A percentile compares a stretch with the other conserved stretches of the same genome.
These are phyloP conservation scores for Epicoccum sorghinum DNA, from an alignment of 2,329 filamentous ascomycete species.

Conservation along the genomic window DNA sequence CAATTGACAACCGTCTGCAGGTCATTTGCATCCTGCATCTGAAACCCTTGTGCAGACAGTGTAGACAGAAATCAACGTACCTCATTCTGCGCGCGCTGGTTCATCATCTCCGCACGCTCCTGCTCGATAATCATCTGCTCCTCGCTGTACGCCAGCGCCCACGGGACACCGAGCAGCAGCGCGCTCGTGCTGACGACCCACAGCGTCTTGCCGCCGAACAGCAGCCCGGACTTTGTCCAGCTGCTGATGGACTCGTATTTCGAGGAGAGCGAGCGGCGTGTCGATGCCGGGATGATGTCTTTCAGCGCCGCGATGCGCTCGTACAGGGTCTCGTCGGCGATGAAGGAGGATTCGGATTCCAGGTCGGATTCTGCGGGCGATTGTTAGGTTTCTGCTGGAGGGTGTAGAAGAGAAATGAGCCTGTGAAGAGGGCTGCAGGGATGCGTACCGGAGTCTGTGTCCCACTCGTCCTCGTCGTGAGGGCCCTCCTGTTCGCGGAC, in stretches of 20 bases:
- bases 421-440: neutral
- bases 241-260: slow-evolving; percentile 58
- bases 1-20: neutral
- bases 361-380: slow-evolving; percentile 15
- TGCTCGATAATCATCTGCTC: slow-evolving; percentile 97
- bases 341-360: slow-evolving; percentile 13
- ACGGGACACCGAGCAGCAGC: slow-evolving; percentile 88
- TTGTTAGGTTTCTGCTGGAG: neutral
- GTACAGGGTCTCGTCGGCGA: slow-evolving; percentile 54
- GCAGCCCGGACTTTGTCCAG: slow-evolving; percentile 65
- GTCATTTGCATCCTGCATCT: neutral
- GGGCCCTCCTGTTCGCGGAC: slow-evolving; percentile 71
- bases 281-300: slow-evolving; percentile 81
- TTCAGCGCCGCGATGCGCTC: slow-evolving; percentile 74
- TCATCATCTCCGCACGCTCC: slow-evolving; percentile 97
- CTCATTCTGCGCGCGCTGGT: slow-evolving; percentile 82
- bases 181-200: slow-evolving; percentile 92
- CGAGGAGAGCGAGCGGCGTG: slow-evolving; percentile 60
- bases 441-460: slow-evolving; percentile 83
- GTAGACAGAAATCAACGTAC: slow-evolving; percentile 47
- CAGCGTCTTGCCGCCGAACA: slow-evolving; percentile 81
- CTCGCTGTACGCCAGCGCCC: slow-evolving; percentile 89
- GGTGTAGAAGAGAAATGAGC: neutral
- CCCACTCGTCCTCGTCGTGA: slow-evolving; percentile 82
- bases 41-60: neutral